Conservation (phyloP, 75 land plant genomes). For the Pinus tabuliformis region DNA sequence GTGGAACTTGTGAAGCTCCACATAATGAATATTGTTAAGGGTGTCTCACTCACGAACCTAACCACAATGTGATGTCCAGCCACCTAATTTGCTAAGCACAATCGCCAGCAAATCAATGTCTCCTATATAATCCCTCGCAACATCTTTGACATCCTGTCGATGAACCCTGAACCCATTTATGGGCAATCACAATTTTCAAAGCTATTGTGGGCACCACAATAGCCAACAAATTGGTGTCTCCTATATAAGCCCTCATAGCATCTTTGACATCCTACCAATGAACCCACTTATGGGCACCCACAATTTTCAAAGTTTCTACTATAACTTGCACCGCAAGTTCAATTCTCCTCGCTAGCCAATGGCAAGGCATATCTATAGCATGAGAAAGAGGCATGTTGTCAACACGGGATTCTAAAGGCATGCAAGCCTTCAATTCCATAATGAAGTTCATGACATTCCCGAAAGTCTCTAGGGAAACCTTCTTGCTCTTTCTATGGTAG, state of each 20-base stretch:
- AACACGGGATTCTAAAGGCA: constrained; percentile 20
- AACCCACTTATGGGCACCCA: constrained; percentile 38
- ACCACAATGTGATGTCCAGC: too few species aligned
- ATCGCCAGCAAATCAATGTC: too few species aligned
- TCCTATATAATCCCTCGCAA: too few species aligned
- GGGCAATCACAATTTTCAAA: too few species aligned
- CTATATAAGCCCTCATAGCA: constrained; percentile 70
- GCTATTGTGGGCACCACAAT: too few species aligned
- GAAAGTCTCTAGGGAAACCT: constrained; percentile 34
- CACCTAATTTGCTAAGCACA: too few species aligned
- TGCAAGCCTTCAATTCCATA: constrained; percentile 59
- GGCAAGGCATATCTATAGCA: constrained; percentile 26
- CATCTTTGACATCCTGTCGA: too few species aligned
- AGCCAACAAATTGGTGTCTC: constrained; percentile 89
- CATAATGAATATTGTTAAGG: too few species aligned
- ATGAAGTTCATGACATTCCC: constrained; percentile 70
- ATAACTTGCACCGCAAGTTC: constrained; percentile 69
- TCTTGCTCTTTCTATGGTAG: constrained; percentile 47
- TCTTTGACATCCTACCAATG: constrained; percentile 79
- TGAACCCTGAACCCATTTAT: too few species aligned
- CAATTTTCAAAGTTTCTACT: constrained; percentile 56
- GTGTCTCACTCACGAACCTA: too few species aligned
- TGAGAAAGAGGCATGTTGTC: background rate
- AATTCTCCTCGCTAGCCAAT: constrained; percentile 75
- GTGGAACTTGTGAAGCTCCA: too few species aligned